Evolutionary conservation across 768 basidiomycete species (phyloP).

Genomic region (Agrocybe praecox): DNA sequence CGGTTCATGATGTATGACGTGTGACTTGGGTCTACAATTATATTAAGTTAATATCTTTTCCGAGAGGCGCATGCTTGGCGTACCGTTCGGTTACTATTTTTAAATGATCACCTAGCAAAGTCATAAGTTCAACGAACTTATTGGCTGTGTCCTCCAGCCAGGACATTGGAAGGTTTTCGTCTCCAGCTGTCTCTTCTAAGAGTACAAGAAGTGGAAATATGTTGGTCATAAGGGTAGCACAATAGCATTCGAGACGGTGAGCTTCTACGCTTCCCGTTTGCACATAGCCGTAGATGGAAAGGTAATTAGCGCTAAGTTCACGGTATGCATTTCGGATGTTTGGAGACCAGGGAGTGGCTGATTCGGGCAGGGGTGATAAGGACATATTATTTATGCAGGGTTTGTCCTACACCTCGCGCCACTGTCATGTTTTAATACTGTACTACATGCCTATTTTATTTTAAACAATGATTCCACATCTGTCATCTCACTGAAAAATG

Average conservation of each 20-base stretch:
- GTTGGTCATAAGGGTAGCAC: not conserved
- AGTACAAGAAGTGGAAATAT: conserved; percentile 3
- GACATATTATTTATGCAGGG: too few relatives aligned
- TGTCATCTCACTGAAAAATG: too few relatives aligned
- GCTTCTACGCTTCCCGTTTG: not conserved
- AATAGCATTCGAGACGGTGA: not conserved
- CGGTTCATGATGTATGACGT: not conserved
- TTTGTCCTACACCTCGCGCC: too few relatives aligned
- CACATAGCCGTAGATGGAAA: not conserved
- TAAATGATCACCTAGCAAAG: not conserved
- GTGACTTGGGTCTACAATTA: not conserved
- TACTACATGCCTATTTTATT: not conserved
- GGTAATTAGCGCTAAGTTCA: not conserved
- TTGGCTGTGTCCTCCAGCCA: conserved; percentile 6
- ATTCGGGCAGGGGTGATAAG: not conserved
- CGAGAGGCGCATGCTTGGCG: too few relatives aligned
- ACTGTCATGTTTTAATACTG: not conserved
- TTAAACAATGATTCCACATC: too few relatives aligned
- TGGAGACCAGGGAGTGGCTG: not conserved
- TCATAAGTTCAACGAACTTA: conserved; percentile 2
- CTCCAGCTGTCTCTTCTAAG: not conserved
- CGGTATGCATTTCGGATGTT: not conserved
- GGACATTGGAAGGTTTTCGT: not conserved
- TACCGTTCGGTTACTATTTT: not conserved
- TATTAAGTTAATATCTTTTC: too few relatives aligned